Base-by-base conservation (phyloP, 1,284 basidiomycete species). In the Salmacisia buchloeana region DNA sequence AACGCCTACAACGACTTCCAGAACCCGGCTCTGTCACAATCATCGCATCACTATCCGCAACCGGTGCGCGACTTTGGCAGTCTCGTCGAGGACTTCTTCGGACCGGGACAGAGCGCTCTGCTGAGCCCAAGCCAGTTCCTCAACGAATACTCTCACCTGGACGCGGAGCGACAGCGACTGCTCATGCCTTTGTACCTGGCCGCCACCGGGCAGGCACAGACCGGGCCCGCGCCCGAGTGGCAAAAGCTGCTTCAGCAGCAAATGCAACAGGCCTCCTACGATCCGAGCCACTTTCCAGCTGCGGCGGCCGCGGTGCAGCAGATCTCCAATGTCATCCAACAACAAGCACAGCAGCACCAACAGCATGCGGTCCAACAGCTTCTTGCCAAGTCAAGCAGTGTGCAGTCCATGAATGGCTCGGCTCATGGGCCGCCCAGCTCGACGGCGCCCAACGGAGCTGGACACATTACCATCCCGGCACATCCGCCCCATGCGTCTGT, bases 231-330 rank as follows among this genome's bases (percentile, higher is more conserved):
- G 23, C 9, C 25, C 7, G 46, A 52, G 18, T 52, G 46, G 46
- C 46, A 52, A 52, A 52, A 25, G 46, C 46, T 21, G 13, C 46
- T 52, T 4, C 46, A 52, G 46, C 23, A 52, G 25, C 46, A 52
- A 27, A 52, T 52, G 46, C 46, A 31, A 2, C 46, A 52, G 25
- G 46, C 46, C 13, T 52, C 46, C 10, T 52, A 52, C 18, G 46
- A 31, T 9, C 15, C 46, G 21, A 25, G 18, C 23, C 23, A 52
- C 23, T 27, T 52, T 52, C 23, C 46, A 1, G 46, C 46, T 1
- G 46, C 46, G 15, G 21, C 46, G 21, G 46, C 46, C 23, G 46
- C 23, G 13, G 46, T 52, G 4, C 23, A 52, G 29, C 46, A 29
- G 21, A 52, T 52, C 15, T 29, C n/a, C 46, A 52, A 52, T 52